Evolutionary conservation across 495 filamentous ascomycete genomes (phyloP).

Genomic region (Xylaria grammica): DNA sequence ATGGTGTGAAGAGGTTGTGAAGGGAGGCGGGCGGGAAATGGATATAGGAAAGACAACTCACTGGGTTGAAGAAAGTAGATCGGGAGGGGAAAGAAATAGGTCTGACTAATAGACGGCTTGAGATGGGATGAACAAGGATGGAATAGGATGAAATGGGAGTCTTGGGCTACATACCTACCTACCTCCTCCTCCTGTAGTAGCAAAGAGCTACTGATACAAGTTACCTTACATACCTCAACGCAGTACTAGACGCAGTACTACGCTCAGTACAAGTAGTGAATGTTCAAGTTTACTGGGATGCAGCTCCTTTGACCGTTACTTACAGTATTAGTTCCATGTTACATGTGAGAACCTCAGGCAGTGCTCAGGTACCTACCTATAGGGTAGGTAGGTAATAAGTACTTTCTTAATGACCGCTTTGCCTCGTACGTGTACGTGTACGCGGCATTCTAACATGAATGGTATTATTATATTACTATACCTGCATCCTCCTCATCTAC

Average conservation of each 20-base stretch:
- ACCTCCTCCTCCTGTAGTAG: no score
- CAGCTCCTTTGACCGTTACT: not conserved
- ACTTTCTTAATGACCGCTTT: no score
- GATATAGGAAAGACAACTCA: not conserved
- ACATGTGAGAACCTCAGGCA: no score
- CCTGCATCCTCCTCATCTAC: no score
- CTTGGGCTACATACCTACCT: no score
- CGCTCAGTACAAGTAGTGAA: not conserved
- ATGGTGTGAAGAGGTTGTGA: constrained; percentile 12
- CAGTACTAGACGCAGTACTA: no score
- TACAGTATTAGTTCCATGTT: not conserved
- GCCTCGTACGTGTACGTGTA: no score
- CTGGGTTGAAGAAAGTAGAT: not conserved
- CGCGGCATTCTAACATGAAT: no score
- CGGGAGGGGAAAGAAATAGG: not conserved
- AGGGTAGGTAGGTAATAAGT: not conserved
- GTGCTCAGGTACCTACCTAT: not conserved
- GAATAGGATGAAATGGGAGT: no score
- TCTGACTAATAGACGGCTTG: constrained; percentile 1
- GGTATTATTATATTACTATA: no score
- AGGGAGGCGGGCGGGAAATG: not conserved
- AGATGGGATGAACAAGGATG: not conserved
- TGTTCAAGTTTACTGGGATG: not conserved
- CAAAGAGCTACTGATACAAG: no score
- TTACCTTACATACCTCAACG: no score